These are phyloP conservation scores for Amanita jacksonii DNA, from an alignment of 768 basidiomycete genomes.

Conservation along the genomic window DNA sequence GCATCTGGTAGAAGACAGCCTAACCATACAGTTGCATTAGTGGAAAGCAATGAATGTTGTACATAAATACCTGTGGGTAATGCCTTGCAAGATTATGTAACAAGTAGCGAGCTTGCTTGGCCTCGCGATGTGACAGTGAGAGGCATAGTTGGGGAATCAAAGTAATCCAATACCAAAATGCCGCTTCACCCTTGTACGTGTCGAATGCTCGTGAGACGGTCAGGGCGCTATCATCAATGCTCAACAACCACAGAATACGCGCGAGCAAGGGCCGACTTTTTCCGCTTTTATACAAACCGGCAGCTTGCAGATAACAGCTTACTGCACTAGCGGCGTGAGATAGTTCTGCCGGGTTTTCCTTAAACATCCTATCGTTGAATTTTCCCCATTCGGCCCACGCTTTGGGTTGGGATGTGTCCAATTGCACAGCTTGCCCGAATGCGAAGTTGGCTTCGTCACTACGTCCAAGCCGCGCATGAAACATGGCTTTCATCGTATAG, in stretches of 20 bases:
- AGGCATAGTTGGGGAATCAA: constrained; percentile 89
- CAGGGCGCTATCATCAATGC: constrained; percentile 72
- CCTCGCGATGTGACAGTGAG: constrained; percentile 85
- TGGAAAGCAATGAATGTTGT: not conserved
- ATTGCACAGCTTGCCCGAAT: constrained; percentile 91
- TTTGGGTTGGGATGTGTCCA: constrained; percentile 91
- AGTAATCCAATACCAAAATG: constrained; percentile 99
- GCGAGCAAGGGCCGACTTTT: constrained; percentile 89
- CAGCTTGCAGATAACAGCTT: constrained; percentile 95
- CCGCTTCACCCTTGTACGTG: constrained; percentile 91
- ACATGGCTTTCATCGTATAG: constrained; percentile 98
- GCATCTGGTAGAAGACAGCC: constrained; percentile 93
- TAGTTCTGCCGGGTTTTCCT: constrained; percentile 69
- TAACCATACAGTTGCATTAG: constrained; percentile 21
- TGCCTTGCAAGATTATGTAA: constrained; percentile 83
- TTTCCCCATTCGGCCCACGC: constrained; percentile 99
- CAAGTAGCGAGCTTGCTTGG: constrained; percentile 85
- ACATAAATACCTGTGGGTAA: constrained; percentile 76
- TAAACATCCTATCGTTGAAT: constrained; percentile 89
- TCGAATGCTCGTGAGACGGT: constrained; percentile 80
- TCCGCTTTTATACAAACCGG: constrained; percentile 86
- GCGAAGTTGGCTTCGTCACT: constrained; percentile 86
- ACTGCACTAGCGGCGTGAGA: constrained; percentile 83
- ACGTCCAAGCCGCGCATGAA: constrained; percentile 79
- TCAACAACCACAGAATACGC: constrained; percentile 93